phyloP scores from a whole-genome alignment of 768 basidiomycete species.

The Leccinum broughii region DNA sequence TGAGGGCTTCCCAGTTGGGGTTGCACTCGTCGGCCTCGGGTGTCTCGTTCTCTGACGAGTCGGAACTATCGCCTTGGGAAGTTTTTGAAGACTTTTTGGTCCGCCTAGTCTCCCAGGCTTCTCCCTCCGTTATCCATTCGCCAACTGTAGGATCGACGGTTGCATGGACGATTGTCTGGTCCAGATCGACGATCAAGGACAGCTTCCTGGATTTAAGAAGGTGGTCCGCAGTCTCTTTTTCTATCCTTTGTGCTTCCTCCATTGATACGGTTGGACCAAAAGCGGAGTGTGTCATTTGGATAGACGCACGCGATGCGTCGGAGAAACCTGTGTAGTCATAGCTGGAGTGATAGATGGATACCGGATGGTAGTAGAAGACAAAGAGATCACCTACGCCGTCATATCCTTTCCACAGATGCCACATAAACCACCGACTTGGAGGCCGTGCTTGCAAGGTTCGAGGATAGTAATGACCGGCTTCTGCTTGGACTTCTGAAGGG shows the following conservation, averaged over 20 bases:
- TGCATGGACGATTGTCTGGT: constrained; percentile 98
- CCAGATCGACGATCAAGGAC: constrained; percentile 95
- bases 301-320: constrained; percentile 82
- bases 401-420: constrained; percentile 95
- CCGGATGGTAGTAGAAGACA: constrained; percentile 2
- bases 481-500: constrained; percentile 56
- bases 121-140: constrained; percentile 91
- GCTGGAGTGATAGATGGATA: constrained; percentile 37
- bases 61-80: constrained; percentile 31
- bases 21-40: constrained; percentile 66
- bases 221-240: constrained; percentile 76
- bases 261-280: constrained; percentile 89
- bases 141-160: constrained; percentile 98
- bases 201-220: constrained; percentile 77
- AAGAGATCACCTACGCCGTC: constrained; percentile 62
- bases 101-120: constrained; percentile 72
- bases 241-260: constrained; percentile 89
- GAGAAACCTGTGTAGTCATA: constrained; percentile 87
- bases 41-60: constrained; percentile 41
- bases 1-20: constrained; percentile 95
- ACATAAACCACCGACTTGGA: constrained; percentile 90
- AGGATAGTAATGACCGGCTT: constrained; percentile 63
- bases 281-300: constrained; percentile 93
- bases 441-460: constrained; percentile 96
- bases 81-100: constrained; percentile 40